A percentile compares a stretch with the other conserved stretches of the same genome.
Evolutionary conservation across 2,329 filamentous ascomycete species (phyloP).

Genomic region (Blastomyces percursus): DNA sequence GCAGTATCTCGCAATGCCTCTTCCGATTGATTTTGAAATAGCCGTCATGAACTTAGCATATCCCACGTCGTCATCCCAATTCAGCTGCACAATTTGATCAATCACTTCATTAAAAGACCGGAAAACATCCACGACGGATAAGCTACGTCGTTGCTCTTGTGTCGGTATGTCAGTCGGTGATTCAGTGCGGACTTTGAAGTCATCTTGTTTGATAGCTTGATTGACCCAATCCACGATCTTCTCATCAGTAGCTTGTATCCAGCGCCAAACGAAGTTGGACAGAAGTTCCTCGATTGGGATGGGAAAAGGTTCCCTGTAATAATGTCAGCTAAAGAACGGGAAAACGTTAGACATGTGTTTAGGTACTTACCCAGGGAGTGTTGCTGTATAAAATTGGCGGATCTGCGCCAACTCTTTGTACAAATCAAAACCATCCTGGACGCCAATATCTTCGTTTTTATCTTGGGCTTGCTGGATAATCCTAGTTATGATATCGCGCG

Average conservation of each 20-base stretch:
- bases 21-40: constrained; percentile 71
- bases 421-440: constrained; percentile 88
- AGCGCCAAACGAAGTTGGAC: constrained; percentile 90
- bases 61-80: constrained; percentile 89
- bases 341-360: neutral
- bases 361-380: constrained; percentile 49
- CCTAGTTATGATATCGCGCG: constrained; percentile 68
- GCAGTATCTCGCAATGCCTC: constrained; percentile 78
- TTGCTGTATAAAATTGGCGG: constrained; percentile 65
- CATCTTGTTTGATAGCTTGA: constrained; percentile 79
- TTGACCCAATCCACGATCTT: constrained; percentile 78
- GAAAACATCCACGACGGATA: constrained; percentile 88
- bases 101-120: constrained; percentile 85
- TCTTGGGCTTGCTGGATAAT: constrained; percentile 65
- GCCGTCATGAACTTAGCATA: constrained; percentile 97
- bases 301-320: constrained; percentile 53
- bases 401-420: constrained; percentile 84
- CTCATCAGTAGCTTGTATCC: constrained; percentile 70
- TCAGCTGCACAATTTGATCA: constrained; percentile 71
- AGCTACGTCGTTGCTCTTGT: constrained; percentile 80
- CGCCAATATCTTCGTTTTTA: constrained; percentile 61
- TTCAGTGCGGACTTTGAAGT: constrained; percentile 64
- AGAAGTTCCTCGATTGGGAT: constrained; percentile 81
- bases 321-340: neutral
- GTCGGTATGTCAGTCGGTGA: constrained; percentile 52